A percentile compares a stretch with the other conserved stretches of the same genome.
Conservation (phyloP, 192 early-diverging fungal genomes). For the Ambispora gerdemannii region DNA sequence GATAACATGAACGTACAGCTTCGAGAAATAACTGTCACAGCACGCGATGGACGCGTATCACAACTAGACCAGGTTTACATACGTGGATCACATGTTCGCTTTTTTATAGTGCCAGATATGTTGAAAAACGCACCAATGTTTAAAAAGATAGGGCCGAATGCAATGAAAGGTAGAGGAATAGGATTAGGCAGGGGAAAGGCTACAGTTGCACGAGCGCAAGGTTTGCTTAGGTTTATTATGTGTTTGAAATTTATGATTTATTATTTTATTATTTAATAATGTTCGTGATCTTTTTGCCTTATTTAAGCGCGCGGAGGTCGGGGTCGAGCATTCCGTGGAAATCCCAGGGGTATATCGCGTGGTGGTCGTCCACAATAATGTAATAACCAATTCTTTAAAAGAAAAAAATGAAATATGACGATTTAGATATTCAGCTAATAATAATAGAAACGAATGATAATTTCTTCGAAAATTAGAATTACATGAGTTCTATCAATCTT, state of each 20-base stretch:
- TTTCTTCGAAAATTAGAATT: too few relatives aligned
- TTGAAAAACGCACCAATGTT: constrained; percentile 99
- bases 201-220: constrained; percentile 79
- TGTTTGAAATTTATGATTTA: neutral
- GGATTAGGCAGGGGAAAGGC: constrained; percentile 80
- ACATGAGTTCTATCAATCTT: too few relatives aligned
- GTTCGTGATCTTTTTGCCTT: neutral
- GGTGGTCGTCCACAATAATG: constrained; percentile 14
- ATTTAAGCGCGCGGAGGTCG: constrained; percentile 20
- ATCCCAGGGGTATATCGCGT: neutral
- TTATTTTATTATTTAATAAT: constrained; percentile 12
- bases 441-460: too few relatives aligned
- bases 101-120: constrained; percentile 99
- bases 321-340: constrained; percentile 23
- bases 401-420: too few relatives aligned
- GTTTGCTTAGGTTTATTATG: constrained; percentile 20
- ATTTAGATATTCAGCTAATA: too few relatives aligned
- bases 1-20: constrained; percentile 99
- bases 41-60: constrained; percentile 84
- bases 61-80: constrained; percentile 96
- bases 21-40: constrained; percentile 88
- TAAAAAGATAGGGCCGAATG: constrained; percentile 82
- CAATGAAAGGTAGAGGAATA: constrained; percentile 76
- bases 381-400: too few relatives aligned
- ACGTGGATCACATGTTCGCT: constrained; percentile 87